phyloP scores from a whole-genome alignment of 2,329 filamentous ascomycete species.

The Fusarium heterosporum region DNA sequence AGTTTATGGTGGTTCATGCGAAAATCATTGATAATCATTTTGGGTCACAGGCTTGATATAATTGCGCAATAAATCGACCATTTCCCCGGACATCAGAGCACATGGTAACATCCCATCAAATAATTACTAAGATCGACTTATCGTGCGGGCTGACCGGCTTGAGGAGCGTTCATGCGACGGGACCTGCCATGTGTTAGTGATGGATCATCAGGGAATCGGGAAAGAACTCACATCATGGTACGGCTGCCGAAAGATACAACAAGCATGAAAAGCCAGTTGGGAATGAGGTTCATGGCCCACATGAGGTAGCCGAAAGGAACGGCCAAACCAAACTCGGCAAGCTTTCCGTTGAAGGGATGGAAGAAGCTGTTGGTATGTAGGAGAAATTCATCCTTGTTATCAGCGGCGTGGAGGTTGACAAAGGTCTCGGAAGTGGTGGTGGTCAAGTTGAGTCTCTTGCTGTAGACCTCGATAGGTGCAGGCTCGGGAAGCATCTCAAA shows the following conservation, averaged over 20 bases:
- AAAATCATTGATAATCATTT: slow-evolving; percentile 29
- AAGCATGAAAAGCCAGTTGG: slow-evolving; percentile 85
- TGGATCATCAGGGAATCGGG: slow-evolving; percentile 1
- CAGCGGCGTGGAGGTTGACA: slow-evolving; percentile 67
- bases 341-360: slow-evolving; percentile 79
- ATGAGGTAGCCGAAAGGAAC: slow-evolving; percentile 75
- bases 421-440: slow-evolving; percentile 74
- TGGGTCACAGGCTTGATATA: slow-evolving; percentile 27
- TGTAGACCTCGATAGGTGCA: slow-evolving; percentile 72
- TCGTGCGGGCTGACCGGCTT: slow-evolving; percentile 32
- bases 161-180: slow-evolving; percentile 50
- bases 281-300: slow-evolving; percentile 73
- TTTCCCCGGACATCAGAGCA: slow-evolving; percentile 26
- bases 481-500: slow-evolving; percentile 75
- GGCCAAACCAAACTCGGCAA: slow-evolving; percentile 71
- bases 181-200: slow-evolving; percentile 52
- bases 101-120: slow-evolving; percentile 16
- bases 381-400: slow-evolving; percentile 60
- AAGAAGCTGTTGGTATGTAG: slow-evolving; percentile 68
- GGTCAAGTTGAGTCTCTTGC: slow-evolving; percentile 76
- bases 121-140: slow-evolving; percentile 23
- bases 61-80: slow-evolving; percentile 27
- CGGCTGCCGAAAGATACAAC: slow-evolving; percentile 78
- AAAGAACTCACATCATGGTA: slow-evolving; percentile 75
- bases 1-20: slow-evolving; percentile 27